Evolutionary conservation across 345 rosid species (phyloP).

Genomic region (Trapa incisa): DNA sequence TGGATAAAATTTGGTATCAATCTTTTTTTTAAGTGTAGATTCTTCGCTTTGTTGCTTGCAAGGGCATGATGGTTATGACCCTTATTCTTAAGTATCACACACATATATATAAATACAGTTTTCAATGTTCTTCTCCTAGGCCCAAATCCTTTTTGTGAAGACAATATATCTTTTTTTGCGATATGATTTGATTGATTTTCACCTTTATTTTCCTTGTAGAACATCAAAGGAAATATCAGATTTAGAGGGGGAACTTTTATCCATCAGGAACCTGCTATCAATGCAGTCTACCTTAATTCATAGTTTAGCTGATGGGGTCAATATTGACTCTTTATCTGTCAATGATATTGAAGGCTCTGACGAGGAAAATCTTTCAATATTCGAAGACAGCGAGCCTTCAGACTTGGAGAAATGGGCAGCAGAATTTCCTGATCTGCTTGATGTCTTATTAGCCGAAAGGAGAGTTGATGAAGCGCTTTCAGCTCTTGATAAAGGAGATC

Average conservation of each 20-base stretch:
- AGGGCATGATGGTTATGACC: too few species aligned
- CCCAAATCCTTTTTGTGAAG: not conserved
- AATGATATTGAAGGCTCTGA: constrained; percentile 35
- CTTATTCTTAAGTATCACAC: too few species aligned
- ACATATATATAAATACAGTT: not conserved
- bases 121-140: not conserved
- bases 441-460: constrained; percentile 90
- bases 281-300: constrained; percentile 92
- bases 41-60: too few species aligned
- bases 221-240: constrained; percentile 98
- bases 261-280: constrained; percentile 82
- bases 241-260: constrained; percentile 89
- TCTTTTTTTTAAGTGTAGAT: too few species aligned
- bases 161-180: not conserved
- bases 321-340: constrained; percentile 37
- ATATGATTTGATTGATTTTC: not conserved
- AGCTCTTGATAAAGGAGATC: constrained; percentile 81
- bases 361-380: constrained; percentile 23
- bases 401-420: constrained; percentile 77
- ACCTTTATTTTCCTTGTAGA: constrained; percentile 23
- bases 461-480: constrained; percentile 88
- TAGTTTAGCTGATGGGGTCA: constrained; percentile 81
- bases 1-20: not conserved
- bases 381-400: constrained; percentile 51
- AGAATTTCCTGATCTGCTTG: constrained; percentile 86